phyloP scores from a whole-genome alignment of 2,329 filamentous ascomycete species.

The Fusarium sublunatum region DNA sequence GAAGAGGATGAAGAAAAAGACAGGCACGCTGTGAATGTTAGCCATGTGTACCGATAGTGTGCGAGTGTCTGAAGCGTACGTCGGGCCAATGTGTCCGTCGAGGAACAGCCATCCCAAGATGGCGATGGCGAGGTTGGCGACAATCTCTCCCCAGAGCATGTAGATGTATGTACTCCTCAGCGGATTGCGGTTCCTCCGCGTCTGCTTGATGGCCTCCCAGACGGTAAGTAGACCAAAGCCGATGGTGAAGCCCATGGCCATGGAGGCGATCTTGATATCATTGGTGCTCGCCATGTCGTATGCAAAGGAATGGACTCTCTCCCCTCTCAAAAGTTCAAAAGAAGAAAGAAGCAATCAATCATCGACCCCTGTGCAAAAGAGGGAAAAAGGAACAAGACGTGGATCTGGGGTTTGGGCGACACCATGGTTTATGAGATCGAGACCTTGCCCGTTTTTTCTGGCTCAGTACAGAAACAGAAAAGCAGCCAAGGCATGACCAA shows the following conservation, averaged over 20 bases:
- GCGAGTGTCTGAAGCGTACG: constrained; percentile 31
- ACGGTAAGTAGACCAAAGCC: constrained; percentile 57
- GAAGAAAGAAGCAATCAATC: not conserved
- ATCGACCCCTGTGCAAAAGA: not conserved
- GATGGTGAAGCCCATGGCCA: constrained; percentile 51
- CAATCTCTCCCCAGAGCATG: constrained; percentile 60
- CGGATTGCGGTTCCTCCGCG: constrained; percentile 51
- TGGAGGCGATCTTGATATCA: constrained; percentile 48
- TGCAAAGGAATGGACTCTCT: not conserved
- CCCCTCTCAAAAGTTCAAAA: not conserved
- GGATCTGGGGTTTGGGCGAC: constrained; percentile 9
- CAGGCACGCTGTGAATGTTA: constrained; percentile 42
- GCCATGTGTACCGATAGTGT: not conserved
- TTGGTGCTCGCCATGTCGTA: constrained; percentile 15
- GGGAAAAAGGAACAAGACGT: not conserved
- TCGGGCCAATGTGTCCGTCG: constrained; percentile 48
- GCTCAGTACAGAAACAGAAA: not conserved
- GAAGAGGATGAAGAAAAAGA: constrained; percentile 52
- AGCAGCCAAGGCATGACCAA: not conserved
- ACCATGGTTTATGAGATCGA: constrained; percentile 4
- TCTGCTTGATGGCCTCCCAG: constrained; percentile 57
- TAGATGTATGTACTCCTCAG: constrained; percentile 54
- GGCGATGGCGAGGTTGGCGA: constrained; percentile 53
- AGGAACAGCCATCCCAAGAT: constrained; percentile 56
- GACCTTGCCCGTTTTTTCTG: not conserved